Conservation (phyloP, 2,329 filamentous ascomycete genomes). For the Alternaria consortialis region DNA sequence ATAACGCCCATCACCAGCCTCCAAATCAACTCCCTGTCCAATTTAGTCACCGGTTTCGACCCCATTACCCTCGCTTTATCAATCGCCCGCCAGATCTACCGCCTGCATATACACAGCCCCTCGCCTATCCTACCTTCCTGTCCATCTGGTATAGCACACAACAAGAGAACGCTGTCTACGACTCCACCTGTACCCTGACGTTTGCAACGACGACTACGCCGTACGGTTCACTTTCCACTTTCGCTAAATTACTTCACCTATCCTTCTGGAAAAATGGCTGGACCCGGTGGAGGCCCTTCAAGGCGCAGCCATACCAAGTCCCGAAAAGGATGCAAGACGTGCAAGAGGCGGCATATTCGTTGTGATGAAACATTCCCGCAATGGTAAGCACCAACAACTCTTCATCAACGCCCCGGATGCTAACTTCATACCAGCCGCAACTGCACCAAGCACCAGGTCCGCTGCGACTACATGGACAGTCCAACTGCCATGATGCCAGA, state of each 20-base stretch:
- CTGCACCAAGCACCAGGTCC: slow-evolving; percentile 98
- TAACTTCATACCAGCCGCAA: slow-evolving; percentile 73
- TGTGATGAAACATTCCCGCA: slow-evolving; percentile 98
- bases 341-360: slow-evolving; percentile 95
- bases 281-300: slow-evolving; percentile 92
- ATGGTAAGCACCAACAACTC: slow-evolving; percentile 70
- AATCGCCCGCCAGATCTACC: slow-evolving; percentile 42
- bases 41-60: slow-evolving; percentile 46
- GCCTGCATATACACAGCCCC: slow-evolving; percentile 47
- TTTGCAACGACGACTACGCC: slow-evolving; percentile 21
- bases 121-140: slow-evolving; percentile 34
- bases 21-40: slow-evolving; percentile 33
- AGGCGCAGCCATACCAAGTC: slow-evolving; percentile 96
- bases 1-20: slow-evolving; percentile 43
- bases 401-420: slow-evolving; percentile 5
- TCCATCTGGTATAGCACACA: slow-evolving; percentile 18
- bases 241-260: slow-evolving; percentile 20
- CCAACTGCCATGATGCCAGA: slow-evolving; percentile 70
- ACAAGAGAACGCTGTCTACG: slow-evolving; percentile 19
- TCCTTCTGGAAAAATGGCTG: slow-evolving; percentile 71
- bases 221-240: slow-evolving; percentile 24
- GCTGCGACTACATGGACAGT: slow-evolving; percentile 96
- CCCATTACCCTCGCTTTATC: slow-evolving; percentile 45
- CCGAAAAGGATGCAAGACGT: slow-evolving; percentile 96
- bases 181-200: slow-evolving; percentile 23